Evolutionary conservation across 495 filamentous ascomycete genomes (phyloP).

Genomic region (Xylaria bambusicola): DNA sequence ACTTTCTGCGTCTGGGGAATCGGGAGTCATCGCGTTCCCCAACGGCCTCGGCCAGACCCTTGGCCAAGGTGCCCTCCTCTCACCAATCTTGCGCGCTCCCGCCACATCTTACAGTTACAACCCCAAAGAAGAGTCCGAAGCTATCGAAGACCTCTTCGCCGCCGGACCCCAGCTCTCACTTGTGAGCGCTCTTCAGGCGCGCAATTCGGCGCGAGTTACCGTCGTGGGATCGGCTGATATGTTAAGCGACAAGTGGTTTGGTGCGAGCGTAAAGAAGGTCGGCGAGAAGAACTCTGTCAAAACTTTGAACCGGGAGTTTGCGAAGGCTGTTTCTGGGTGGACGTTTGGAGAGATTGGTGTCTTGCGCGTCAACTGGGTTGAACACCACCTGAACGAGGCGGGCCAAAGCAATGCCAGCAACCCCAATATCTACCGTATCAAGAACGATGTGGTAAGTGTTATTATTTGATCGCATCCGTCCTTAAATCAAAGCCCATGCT

Average conservation of each 20-base stretch:
- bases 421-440: constrained; percentile 90
- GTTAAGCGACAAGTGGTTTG: constrained; percentile 88
- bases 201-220: constrained; percentile 89
- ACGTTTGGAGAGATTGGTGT: constrained; percentile 93
- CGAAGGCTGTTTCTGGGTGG: constrained; percentile 80
- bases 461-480: neutral
- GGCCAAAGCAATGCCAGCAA: constrained; percentile 60
- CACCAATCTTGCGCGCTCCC: constrained; percentile 79
- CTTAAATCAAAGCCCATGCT: neutral
- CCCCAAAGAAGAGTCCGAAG: constrained; percentile 79
- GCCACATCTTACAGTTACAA: constrained; percentile 90
- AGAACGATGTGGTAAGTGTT: constrained; percentile 90
- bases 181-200: constrained; percentile 81
- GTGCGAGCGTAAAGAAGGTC: constrained; percentile 69
- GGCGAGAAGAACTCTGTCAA: constrained; percentile 55
- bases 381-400: constrained; percentile 71
- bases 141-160: constrained; percentile 74
- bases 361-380: constrained; percentile 77
- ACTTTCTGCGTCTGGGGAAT: constrained; percentile 50
- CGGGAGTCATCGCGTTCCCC: constrained; percentile 71
- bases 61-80: constrained; percentile 72
- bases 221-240: constrained; percentile 85
- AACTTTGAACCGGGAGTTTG: constrained; percentile 83
- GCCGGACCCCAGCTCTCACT: constrained; percentile 80
- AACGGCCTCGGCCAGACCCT: constrained; percentile 77